phyloP scores from a whole-genome alignment of 768 basidiomycete species.

The Auricularia sp. region DNA sequence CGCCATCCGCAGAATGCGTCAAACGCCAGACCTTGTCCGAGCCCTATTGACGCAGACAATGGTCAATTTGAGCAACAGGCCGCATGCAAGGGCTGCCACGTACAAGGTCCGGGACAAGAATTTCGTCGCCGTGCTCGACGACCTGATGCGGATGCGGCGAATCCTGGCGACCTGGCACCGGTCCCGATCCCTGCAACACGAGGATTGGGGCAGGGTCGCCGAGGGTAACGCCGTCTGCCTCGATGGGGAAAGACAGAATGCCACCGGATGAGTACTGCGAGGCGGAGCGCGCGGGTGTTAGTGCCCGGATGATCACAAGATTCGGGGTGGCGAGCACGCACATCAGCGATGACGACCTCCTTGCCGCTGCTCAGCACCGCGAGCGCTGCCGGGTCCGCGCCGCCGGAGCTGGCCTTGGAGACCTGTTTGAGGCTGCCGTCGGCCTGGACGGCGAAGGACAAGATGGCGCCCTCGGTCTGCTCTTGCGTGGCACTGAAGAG shows the following conservation, averaged over 20 bases:
- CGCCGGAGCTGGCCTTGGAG: constrained; percentile 23
- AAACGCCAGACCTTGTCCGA: constrained; percentile 57
- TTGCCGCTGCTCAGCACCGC: constrained; percentile 41
- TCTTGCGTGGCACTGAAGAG: constrained; percentile 1
- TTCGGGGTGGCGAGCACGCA: constrained; percentile 31
- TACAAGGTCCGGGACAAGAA: constrained; percentile 60
- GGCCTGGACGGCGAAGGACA: constrained; percentile 1
- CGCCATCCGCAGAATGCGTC: constrained; percentile 25
- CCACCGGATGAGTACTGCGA: constrained; percentile 61
- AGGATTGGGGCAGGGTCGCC: constrained; percentile 12
- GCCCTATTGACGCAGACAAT: constrained; percentile 24
- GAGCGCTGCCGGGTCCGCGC: constrained; percentile 49
- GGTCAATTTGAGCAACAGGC: too few relatives aligned
- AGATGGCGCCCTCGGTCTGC: constrained; percentile 1
- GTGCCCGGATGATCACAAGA: not conserved
- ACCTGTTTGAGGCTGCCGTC: constrained; percentile 4
- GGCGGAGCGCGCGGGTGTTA: not conserved
- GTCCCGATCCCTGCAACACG: constrained; percentile 47
- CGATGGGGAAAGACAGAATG: constrained; percentile 46
- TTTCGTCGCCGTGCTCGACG: constrained; percentile 40
- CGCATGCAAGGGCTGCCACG: not conserved
- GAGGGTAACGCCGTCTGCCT: constrained; percentile 36
- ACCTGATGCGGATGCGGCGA: constrained; percentile 73
- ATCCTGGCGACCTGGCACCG: constrained; percentile 49
- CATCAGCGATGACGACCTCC: constrained; percentile 61